phyloP scores from a whole-genome alignment of 2,329 filamentous ascomycete species.

The Ophiostoma quercus region DNA sequence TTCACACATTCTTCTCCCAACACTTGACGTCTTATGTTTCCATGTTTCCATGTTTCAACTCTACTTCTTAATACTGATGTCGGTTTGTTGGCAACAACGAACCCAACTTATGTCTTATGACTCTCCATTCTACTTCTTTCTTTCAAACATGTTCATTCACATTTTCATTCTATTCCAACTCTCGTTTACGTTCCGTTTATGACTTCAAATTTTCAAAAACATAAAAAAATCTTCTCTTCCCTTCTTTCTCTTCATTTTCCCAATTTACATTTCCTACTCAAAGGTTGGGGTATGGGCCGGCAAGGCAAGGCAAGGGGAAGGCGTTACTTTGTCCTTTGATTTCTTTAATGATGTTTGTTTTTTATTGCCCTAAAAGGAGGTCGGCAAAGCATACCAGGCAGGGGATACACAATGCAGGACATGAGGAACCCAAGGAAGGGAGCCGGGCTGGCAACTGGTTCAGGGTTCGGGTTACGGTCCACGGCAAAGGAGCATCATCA shows the following conservation, averaged over 20 bases:
- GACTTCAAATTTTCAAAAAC: background rate
- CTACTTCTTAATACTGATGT: background rate
- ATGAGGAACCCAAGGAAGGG: background rate
- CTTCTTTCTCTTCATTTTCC: background rate
- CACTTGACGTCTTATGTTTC: background rate
- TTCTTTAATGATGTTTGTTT: background rate
- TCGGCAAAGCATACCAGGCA: background rate
- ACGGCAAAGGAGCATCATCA: background rate
- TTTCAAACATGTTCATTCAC: background rate
- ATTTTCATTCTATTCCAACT: background rate
- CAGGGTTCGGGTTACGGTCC: background rate
- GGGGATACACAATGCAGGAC: constrained; percentile 1
- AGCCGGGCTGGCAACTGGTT: background rate
- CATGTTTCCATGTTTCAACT: background rate
- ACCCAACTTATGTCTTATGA: constrained; percentile 6
- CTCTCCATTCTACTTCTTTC: background rate
- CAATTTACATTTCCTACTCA: background rate
- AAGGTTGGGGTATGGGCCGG: background rate
- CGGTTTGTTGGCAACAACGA: background rate
- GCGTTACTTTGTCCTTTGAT: background rate
- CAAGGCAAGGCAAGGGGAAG: background rate
- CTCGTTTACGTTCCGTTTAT: background rate
- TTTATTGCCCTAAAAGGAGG: background rate
- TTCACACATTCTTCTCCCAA: background rate
- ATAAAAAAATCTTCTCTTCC: no score